These are phyloP conservation scores for Backusella mclennaniae DNA, from an alignment of 192 early-diverging fungal genomes.

Conservation along the genomic window DNA sequence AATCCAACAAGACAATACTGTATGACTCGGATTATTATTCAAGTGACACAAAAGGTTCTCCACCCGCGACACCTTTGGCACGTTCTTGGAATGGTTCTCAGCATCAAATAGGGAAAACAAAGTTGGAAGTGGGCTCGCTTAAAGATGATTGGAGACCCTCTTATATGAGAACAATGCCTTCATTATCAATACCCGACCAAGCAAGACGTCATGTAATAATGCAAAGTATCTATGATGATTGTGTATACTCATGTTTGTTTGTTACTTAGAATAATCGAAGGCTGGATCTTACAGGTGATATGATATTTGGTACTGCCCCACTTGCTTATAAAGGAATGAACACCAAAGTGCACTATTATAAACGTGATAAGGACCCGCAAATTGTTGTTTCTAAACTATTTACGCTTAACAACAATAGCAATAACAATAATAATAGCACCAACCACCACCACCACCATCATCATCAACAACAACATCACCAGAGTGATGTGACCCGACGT, in stretches of 20 bases:
- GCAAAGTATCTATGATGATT: neutral
- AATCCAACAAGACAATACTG: slow-evolving; percentile 43
- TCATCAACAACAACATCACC: slow-evolving; percentile 2
- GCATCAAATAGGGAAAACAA: slow-evolving; percentile 27
- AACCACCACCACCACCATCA: neutral
- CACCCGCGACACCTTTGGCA: slow-evolving; percentile 29
- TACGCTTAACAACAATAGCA: slow-evolving; percentile 20
- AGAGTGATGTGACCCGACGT: slow-evolving; percentile 29
- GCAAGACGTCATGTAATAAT: slow-evolving; percentile 10
- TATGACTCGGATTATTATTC: slow-evolving; percentile 43
- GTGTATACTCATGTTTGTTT: neutral
- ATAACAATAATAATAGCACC: too few species aligned
- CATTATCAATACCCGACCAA: slow-evolving; percentile 12
- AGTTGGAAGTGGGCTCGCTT: slow-evolving; percentile 15
- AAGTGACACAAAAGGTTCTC: slow-evolving; percentile 6
- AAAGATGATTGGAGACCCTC: slow-evolving; percentile 26
- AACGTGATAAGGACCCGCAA: slow-evolving; percentile 38
- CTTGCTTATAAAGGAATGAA: slow-evolving; percentile 50
- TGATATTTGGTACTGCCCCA: slow-evolving; percentile 54
- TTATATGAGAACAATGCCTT: slow-evolving; percentile 17
- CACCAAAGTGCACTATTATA: slow-evolving; percentile 44
- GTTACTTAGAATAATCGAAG: slow-evolving; percentile 19
- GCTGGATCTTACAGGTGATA: slow-evolving; percentile 44
- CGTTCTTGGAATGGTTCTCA: slow-evolving; percentile 38
- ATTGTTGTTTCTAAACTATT: slow-evolving; percentile 43